Evolutionary conservation across 2,329 filamentous ascomycete species (phyloP).

Genomic region (Botrytis medusae): DNA sequence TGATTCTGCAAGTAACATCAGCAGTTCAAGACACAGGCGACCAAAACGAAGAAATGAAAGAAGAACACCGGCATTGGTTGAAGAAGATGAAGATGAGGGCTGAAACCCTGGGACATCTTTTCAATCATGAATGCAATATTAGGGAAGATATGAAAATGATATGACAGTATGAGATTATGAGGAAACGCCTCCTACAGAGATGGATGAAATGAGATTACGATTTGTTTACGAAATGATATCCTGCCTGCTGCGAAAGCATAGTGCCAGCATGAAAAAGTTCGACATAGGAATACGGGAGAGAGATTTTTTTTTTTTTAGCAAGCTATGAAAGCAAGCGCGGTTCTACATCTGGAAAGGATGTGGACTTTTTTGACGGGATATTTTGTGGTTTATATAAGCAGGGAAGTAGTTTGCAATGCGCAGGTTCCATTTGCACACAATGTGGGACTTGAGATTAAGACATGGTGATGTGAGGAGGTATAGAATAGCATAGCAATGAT

Average conservation of each 20-base stretch:
- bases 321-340: background rate
- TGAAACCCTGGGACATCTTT: constrained; percentile 16
- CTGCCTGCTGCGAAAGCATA: constrained; percentile 1
- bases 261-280: constrained; percentile 12
- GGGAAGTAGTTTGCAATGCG: background rate
- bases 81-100: constrained; percentile 64
- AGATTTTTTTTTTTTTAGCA: constrained; percentile 6
- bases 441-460: background rate
- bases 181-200: background rate
- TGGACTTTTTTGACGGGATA: background rate
- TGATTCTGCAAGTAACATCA: constrained; percentile 79
- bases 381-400: background rate
- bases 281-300: constrained; percentile 2
- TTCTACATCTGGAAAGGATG: constrained; percentile 1
- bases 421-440: background rate
- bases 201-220: constrained; percentile 22
- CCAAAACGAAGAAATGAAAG: constrained; percentile 68
- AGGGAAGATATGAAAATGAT: constrained; percentile 6
- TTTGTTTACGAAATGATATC: constrained; percentile 26
- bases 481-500: constrained; percentile 10
- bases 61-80: constrained; percentile 69
- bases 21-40: constrained; percentile 64
- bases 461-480: background rate
- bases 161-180: constrained; percentile 7
- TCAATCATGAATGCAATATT: background rate